These are phyloP conservation scores for Candida incommunis DNA, from an alignment of 805 yeast species.

Conservation along the genomic window DNA sequence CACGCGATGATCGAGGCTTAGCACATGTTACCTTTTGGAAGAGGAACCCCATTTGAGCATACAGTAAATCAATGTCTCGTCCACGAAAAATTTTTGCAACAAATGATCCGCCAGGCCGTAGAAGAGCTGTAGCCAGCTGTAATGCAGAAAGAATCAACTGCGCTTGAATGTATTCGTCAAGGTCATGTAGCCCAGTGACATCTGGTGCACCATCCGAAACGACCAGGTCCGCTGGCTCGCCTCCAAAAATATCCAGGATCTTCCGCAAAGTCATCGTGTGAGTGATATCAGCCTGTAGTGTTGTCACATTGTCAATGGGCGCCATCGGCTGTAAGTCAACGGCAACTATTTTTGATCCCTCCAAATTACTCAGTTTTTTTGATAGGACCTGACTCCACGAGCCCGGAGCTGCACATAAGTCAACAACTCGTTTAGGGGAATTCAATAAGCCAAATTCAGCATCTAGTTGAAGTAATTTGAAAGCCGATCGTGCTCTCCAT, in stretches of 20 bases:
- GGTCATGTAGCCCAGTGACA: slow-evolving; percentile 92
- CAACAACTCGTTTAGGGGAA: slow-evolving; percentile 74
- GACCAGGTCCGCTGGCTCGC: slow-evolving; percentile 88
- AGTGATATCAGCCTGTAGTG: slow-evolving; percentile 92
- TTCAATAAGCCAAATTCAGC: slow-evolving; percentile 75
- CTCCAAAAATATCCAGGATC: slow-evolving; percentile 73
- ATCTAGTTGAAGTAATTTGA: slow-evolving; percentile 77
- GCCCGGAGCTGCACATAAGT: slow-evolving; percentile 96
- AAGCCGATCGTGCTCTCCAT: slow-evolving; percentile 94
- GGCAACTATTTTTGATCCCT: slow-evolving; percentile 64
- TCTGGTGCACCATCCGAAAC: slow-evolving; percentile 98
- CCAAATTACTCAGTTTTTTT: slow-evolving; percentile 32
- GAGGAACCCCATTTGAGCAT: slow-evolving; percentile 78
- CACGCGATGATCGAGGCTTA: slow-evolving; percentile 90
- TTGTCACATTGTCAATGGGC: slow-evolving; percentile 81
- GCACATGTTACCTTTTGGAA: slow-evolving; percentile 88
- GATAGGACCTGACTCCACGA: slow-evolving; percentile 96
- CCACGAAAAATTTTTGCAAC: slow-evolving; percentile 96
- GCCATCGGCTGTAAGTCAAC: slow-evolving; percentile 97
- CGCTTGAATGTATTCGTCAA: slow-evolving; percentile 94
- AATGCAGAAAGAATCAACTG: slow-evolving; percentile 84
- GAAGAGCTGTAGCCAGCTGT: slow-evolving; percentile 77
- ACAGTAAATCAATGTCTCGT: slow-evolving; percentile 83
- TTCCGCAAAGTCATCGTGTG: slow-evolving; percentile 76
- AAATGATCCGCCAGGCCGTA: slow-evolving; percentile 82